phyloP scores from a whole-genome alignment of 306 rosid genomes.

The Acacia crassicarpa region DNA sequence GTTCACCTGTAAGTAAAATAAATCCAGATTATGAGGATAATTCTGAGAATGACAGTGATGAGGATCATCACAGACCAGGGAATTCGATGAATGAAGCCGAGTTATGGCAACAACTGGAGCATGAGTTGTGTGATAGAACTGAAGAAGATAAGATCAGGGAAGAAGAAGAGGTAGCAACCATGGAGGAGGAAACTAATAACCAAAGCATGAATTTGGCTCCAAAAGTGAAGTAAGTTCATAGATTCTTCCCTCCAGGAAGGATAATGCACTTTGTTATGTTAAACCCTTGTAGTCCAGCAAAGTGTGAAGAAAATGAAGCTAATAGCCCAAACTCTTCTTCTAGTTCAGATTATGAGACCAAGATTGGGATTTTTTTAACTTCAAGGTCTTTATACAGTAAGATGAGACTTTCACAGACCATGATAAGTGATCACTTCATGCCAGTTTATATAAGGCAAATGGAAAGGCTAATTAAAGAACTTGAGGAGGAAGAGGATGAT shows the following conservation, averaged over 20 bases:
- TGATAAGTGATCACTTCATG: slow-evolving; percentile 98
- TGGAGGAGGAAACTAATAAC: slow-evolving; percentile 55
- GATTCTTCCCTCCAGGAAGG: slow-evolving; percentile 91
- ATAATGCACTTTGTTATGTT: slow-evolving; percentile 78
- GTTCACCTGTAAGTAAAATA: slow-evolving; percentile 57
- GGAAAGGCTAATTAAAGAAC: slow-evolving; percentile 72
- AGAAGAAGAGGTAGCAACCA: slow-evolving; percentile 68
- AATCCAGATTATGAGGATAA: slow-evolving; percentile 33
- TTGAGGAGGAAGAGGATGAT: slow-evolving; percentile 55
- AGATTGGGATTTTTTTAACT: slow-evolving; percentile 75
- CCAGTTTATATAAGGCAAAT: slow-evolving; percentile 83
- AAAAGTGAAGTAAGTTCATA: slow-evolving; percentile 64
- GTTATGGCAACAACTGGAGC: slow-evolving; percentile 92
- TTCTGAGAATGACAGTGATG: slow-evolving; percentile 40
- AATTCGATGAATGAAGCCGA: slow-evolving; percentile 81
- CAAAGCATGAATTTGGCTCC: slow-evolving; percentile 52
- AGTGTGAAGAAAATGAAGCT: slow-evolving; percentile 47
- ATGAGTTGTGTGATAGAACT: slow-evolving; percentile 61
- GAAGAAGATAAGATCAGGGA: slow-evolving; percentile 67
- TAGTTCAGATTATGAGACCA: slow-evolving; percentile 47
- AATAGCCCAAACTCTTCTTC: slow-evolving; percentile 41
- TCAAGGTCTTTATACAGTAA: slow-evolving; percentile 82
- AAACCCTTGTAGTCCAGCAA: slow-evolving; percentile 34
- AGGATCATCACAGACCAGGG: slow-evolving; percentile 37
- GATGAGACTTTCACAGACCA: slow-evolving; percentile 82